A percentile compares a stretch with the other conserved stretches of the same genome.
Conservation (phyloP, 2,329 filamentous ascomycete species). For the Corinectria fuckeliana region DNA sequence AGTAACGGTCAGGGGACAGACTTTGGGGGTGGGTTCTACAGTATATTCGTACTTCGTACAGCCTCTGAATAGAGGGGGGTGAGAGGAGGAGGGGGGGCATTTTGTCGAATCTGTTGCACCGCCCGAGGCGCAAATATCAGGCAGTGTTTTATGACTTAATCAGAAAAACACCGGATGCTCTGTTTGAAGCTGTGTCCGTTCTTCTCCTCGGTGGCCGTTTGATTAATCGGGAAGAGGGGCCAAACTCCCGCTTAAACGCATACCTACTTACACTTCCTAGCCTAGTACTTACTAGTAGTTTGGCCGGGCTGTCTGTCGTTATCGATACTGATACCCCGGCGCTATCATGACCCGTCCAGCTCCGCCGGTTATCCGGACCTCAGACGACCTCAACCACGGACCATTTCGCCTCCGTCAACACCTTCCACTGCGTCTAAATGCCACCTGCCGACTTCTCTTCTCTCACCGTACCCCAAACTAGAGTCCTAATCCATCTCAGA, state of each 20-base stretch:
- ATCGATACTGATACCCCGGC: slow-evolving; percentile 32
- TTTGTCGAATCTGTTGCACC: not conserved
- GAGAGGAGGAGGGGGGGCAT: not conserved
- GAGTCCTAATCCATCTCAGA: not conserved
- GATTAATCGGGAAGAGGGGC: slow-evolving; percentile 4
- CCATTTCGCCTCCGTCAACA: slow-evolving; percentile 11
- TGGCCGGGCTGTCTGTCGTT: slow-evolving; percentile 14
- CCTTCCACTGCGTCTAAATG: not conserved
- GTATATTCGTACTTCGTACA: not conserved
- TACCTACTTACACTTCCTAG: too few species aligned
- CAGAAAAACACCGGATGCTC: not conserved
- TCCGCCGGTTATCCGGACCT: slow-evolving; percentile 21
- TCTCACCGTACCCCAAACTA: not conserved
- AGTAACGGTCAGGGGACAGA: slow-evolving; percentile 10
- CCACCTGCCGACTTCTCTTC: not conserved
- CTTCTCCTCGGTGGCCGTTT: not conserved
- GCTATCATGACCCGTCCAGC: slow-evolving; percentile 24
- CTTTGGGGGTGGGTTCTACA: slow-evolving; percentile 9
- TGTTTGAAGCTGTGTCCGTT: not conserved
- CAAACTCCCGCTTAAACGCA: slow-evolving; percentile 28
- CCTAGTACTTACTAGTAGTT: too few species aligned
- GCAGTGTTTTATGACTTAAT: not conserved
- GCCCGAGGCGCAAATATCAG: too few species aligned
- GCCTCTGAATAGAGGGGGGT: not conserved
- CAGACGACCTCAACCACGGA: slow-evolving; percentile 29